Conservation (phyloP, 257 asterid species). For the Penstemon barbatus region DNA sequence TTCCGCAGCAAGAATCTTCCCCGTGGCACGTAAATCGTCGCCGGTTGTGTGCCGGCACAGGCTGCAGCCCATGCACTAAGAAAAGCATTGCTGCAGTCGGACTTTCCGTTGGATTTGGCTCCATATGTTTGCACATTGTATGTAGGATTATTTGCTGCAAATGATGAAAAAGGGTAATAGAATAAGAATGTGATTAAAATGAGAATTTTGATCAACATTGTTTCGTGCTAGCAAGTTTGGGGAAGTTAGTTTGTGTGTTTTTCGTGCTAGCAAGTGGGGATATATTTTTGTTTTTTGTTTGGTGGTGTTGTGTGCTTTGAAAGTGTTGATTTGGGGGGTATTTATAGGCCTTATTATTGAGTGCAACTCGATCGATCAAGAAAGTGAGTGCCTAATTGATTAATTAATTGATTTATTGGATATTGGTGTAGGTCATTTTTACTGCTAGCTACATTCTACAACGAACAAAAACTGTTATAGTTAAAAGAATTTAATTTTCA, state of each 20-base stretch:
- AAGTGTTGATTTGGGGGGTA: not conserved
- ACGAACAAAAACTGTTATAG: not conserved
- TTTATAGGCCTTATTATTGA: constrained; percentile 23
- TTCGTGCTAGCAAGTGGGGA: not conserved
- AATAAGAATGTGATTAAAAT: constrained; percentile 13
- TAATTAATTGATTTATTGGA: not conserved
- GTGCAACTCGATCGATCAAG: not conserved
- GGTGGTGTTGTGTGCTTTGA: not conserved
- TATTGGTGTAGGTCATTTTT: constrained; percentile 25
- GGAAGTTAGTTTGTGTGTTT: not conserved
- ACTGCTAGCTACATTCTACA: constrained; percentile 13
- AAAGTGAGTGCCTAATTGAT: constrained; percentile 19
- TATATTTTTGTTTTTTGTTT: not conserved
- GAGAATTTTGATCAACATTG: constrained; percentile 17
- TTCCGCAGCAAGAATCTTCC: constrained; percentile 40
- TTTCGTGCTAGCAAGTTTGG: constrained; percentile 1
- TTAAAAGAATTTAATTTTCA: not conserved
- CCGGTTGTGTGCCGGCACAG: constrained; percentile 40
- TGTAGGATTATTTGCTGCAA: constrained; percentile 30
- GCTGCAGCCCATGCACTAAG: constrained; percentile 54
- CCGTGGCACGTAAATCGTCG: constrained; percentile 47
- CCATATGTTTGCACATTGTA: constrained; percentile 49
- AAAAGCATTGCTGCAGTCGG: constrained; percentile 54
- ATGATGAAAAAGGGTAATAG: constrained; percentile 22
- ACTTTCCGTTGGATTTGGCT: constrained; percentile 44